Conservation (phyloP, 2,329 filamentous ascomycete species). For the Plenodomus biglobosus region DNA sequence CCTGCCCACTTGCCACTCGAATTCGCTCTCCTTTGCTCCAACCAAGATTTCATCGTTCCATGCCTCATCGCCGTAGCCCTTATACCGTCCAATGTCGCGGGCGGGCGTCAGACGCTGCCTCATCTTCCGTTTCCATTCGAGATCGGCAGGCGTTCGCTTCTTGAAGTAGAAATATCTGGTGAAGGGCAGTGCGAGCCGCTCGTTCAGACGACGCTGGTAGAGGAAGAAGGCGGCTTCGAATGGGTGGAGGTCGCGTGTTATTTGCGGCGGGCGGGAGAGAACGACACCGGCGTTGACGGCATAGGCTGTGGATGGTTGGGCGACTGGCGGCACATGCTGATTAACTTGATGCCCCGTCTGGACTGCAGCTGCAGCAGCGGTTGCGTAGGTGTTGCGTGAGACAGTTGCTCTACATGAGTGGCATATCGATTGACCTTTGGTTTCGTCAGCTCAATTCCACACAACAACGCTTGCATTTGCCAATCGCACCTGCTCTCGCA, state of each 20-base stretch:
- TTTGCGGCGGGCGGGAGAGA: slow-evolving; percentile 81
- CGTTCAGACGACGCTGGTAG: slow-evolving; percentile 95
- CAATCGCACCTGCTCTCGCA: slow-evolving; percentile 42
- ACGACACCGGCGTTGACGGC: slow-evolving; percentile 67
- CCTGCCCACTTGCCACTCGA: slow-evolving; percentile 65
- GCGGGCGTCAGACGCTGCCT: slow-evolving; percentile 74
- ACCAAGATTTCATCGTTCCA: slow-evolving; percentile 93
- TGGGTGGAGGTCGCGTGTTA: slow-evolving; percentile 79
- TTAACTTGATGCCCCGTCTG: slow-evolving; percentile 33
- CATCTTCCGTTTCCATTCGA: slow-evolving; percentile 89
- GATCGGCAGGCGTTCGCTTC: slow-evolving; percentile 76
- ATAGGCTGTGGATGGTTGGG: slow-evolving; percentile 46
- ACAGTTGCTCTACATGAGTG: slow-evolving; percentile 49
- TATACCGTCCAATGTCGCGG: slow-evolving; percentile 83
- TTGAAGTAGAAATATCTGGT: slow-evolving; percentile 94
- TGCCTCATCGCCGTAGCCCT: slow-evolving; percentile 68
- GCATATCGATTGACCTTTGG: slow-evolving; percentile 48
- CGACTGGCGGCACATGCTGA: slow-evolving; percentile 39
- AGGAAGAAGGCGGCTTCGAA: slow-evolving; percentile 95
- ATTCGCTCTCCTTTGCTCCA: slow-evolving; percentile 67
- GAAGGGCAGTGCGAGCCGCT: slow-evolving; percentile 85
- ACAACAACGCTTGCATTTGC: background rate
- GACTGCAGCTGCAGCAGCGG: slow-evolving; percentile 42
- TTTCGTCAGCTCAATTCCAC: slow-evolving; percentile 24
- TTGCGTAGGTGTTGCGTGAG: slow-evolving; percentile 39